Evolutionary conservation across 257 asterid genomes (phyloP), one percentile per base, ranked within the genome.

Genomic region (Solanum okadae): DNA sequence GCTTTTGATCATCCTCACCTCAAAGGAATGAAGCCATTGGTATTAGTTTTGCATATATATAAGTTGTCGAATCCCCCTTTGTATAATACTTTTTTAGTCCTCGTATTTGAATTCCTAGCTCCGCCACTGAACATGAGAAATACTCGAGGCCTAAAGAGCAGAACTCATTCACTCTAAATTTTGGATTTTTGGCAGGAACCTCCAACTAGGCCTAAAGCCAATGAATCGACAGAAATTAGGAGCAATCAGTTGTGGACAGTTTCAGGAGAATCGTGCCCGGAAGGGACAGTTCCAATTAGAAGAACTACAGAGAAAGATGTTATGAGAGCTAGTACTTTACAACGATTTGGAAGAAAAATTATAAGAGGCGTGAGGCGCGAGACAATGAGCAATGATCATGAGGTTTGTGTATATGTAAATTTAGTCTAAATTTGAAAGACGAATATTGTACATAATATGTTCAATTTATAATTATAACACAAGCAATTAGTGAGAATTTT

Each of bases 1-100:
- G 98, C 99, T 85, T 97, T 97, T 89, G 98, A 97, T 90, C 99
- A 97, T 88, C 99, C 98, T 83, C 77, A 59, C 87, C 98, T 97
- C 46, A 97, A 91, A 91, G 98, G 98, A 0, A 98, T 96, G 89
- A 96, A 93, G 88, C 98, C 98, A 88, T 78, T 96, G 98, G 99
- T 96, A 93, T 20, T 77, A 59, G 27, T 56, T 56, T 56, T 11
- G 14, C 8, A 65, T n/a, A 65, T 65, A 10, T 13, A 44, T 61
- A 10, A n/a, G 18, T 67, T 25, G 34, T 67, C 31, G 0, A 63
- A 67, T 25, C 27, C 72, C 14, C 33, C 20, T 12, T 65, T n/a
- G 73, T 12, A 25, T 65, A 65, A 25, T 65, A 10, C 3, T 0
- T 67, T 25, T 65, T 11, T 25, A 63, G 8, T 5, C 34, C 25